A percentile compares a stretch with the other conserved stretches of the same genome.
phyloP scores from a whole-genome alignment of 306 rosid species.

The Cucurbita argyrosperma region DNA sequence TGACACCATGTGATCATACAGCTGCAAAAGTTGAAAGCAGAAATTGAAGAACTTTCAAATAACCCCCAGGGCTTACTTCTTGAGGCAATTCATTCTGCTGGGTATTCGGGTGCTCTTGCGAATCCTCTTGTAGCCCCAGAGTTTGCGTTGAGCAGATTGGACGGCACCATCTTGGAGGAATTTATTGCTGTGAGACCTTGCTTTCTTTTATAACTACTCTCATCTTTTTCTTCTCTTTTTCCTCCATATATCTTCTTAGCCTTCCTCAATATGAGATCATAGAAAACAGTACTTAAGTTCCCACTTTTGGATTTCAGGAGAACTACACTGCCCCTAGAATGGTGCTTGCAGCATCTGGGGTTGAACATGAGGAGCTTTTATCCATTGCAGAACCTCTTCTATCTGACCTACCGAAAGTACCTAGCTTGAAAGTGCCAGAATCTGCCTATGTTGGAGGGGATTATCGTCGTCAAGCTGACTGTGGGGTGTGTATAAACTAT shows the following conservation, averaged over 20 bases:
- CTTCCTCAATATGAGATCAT: not conserved
- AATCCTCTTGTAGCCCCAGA: constrained; percentile 90
- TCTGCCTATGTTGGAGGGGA: constrained; percentile 90
- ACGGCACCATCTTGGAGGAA: constrained; percentile 50
- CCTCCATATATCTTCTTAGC: not conserved
- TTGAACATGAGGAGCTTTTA: constrained; percentile 73
- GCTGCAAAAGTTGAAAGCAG: constrained; percentile 70
- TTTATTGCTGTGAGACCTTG: constrained; percentile 65
- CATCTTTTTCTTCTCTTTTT: too few species aligned
- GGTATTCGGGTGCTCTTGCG: constrained; percentile 81
- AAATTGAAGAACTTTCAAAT: constrained; percentile 59
- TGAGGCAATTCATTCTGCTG: constrained; percentile 94
- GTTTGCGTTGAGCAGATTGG: constrained; percentile 48
- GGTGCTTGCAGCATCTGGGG: constrained; percentile 93
- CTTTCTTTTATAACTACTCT: constrained; percentile 8
- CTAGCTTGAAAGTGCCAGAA: constrained; percentile 40
- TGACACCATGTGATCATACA: constrained; percentile 16
- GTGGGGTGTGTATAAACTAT: constrained; percentile 36
- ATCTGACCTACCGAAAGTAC: constrained; percentile 57
- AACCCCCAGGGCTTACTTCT: constrained; percentile 90
- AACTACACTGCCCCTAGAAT: constrained; percentile 89
- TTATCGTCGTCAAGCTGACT: constrained; percentile 67
- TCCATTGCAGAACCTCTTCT: constrained; percentile 84
- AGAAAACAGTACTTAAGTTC: not conserved
- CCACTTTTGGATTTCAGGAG: constrained; percentile 41